Conservation (phyloP, 2,329 filamentous ascomycete species). For the Leptographium radiaticola region DNA sequence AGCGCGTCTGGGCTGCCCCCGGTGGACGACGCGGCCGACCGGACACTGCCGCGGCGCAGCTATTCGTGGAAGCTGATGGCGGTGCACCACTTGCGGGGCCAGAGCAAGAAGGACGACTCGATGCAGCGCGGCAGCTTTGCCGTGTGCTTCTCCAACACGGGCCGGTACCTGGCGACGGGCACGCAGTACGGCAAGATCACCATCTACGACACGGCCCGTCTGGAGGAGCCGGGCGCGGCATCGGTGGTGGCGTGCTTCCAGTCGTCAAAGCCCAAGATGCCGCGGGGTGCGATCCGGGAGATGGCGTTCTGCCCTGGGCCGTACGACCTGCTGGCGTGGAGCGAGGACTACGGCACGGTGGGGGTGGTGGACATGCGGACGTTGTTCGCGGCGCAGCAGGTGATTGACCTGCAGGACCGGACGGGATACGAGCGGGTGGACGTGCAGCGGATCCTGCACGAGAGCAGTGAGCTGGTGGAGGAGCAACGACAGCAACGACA, state of each 20-base stretch:
- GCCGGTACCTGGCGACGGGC: conserved; percentile 59
- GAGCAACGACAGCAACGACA: conserved; percentile 22
- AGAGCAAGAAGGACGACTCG: conserved; percentile 38
- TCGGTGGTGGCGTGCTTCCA: conserved; percentile 63
- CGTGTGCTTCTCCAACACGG: conserved; percentile 62
- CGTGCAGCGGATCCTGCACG: conserved; percentile 23
- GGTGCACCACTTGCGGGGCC: conserved; percentile 44
- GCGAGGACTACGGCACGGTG: conserved; percentile 69
- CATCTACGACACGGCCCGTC: conserved; percentile 48
- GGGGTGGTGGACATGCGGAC: conserved; percentile 61
- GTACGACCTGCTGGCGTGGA: conserved; percentile 86
- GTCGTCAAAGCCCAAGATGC: conserved; percentile 59
- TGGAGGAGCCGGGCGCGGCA: conserved; percentile 32
- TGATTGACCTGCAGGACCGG: conserved; percentile 50
- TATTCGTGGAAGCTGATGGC: conserved; percentile 39
- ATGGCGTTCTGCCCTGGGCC: conserved; percentile 88
- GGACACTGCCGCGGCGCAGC: conserved; percentile 4
- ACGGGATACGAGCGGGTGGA: conserved; percentile 37
- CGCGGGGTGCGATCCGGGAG: conserved; percentile 69
- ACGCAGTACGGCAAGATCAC: conserved; percentile 73
- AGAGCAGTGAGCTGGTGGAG: conserved; percentile 25
- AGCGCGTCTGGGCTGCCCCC: conserved; percentile 10
- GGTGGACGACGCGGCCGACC: background rate
- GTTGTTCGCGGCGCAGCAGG: conserved; percentile 54
- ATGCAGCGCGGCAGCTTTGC: conserved; percentile 60